phyloP scores from a whole-genome alignment of 208 protist genomes.

The Angomonas deanei region DNA sequence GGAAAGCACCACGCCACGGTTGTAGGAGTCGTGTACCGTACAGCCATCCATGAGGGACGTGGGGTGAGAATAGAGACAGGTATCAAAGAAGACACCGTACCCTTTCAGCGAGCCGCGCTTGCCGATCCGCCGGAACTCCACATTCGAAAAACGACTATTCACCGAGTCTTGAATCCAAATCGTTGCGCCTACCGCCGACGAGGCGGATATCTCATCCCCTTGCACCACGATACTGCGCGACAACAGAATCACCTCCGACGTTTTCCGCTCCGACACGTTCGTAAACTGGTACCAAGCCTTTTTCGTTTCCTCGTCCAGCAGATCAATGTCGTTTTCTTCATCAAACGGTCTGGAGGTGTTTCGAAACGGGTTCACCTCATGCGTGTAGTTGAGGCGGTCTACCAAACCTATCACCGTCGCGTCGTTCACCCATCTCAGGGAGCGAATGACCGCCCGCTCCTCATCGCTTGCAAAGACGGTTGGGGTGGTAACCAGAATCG shows the following conservation, averaged over 20 bases:
- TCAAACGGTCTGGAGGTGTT: neutral
- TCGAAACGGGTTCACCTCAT: conserved; percentile 5
- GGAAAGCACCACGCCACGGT: conserved; percentile 28
- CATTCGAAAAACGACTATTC: conserved; percentile 16
- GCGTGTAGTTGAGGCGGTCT: conserved; percentile 22
- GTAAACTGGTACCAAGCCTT: neutral
- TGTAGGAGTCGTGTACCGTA: conserved; percentile 26
- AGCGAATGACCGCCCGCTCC: conserved; percentile 28
- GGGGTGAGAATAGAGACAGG: conserved; percentile 8
- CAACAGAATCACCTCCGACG: conserved; percentile 40
- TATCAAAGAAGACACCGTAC: conserved; percentile 24
- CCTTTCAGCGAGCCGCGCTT: conserved; percentile 22
- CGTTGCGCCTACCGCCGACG: conserved; percentile 21
- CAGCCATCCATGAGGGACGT: conserved; percentile 16
- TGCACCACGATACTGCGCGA: conserved; percentile 47
- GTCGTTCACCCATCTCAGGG: conserved; percentile 9
- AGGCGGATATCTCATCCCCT: conserved; percentile 26
- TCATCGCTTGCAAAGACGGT: conserved; percentile 18
- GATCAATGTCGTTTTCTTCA: no score
- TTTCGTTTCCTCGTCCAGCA: neutral
- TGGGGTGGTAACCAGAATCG: conserved; percentile 37
- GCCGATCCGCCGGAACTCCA: conserved; percentile 34
- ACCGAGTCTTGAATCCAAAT: conserved; percentile 10
- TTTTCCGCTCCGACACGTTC: neutral
- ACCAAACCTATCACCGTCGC: conserved; percentile 24